Base-by-base conservation (phyloP, 495 filamentous ascomycete species). In the Corynascus novoguineensis region DNA sequence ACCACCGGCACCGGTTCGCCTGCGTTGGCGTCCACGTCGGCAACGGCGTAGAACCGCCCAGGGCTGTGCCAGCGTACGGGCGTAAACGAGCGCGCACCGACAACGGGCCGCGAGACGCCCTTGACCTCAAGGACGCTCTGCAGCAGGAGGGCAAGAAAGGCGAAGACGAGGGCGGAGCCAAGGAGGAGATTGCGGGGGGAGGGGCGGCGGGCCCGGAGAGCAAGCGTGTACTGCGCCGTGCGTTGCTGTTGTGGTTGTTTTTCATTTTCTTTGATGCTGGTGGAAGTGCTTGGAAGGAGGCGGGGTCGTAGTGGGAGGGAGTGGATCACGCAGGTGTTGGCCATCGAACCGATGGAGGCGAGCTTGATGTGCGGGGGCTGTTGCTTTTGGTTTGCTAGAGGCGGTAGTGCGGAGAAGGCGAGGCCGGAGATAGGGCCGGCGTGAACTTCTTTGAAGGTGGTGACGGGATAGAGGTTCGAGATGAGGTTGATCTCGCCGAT, bases 381-480 rank as follows among this genome's bases (percentile, higher is more conserved):
- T 73, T 71, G 65, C 61, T 21, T 66, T 45, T 21, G 51, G 75
- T 45, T 48, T 14, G 24, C 53, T 47, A 0, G 86, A 86, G 5
- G 84, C 76, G 28, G 67, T 71, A 89, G 88, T 27, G 79, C 77
- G 6, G 92, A 92, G 68, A 96, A 92, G 54, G 80, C 77, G 47
- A 96, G 75, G 59, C 85, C 87, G 5, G 92, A 97, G 68, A 97
- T 95, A 58, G 89, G 85, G 45, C 86, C 81, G 1, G 87, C 82
- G 68, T 97, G 93, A 15, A 90, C 91, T 21, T 84, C 74, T 52
- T 79, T 81, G 53, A 93, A 72, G 29, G 81, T 83, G 14, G 80
- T 75, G 68, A 89, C 86, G 0, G 76, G 70, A 52, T 74, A 74
- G 61, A 95, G 78, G 31, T 79, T 75, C 34, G 74, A 55, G 38